Evolutionary conservation across 2,329 filamentous ascomycete species (phyloP).

Genomic region (Coleophoma crateriformis): DNA sequence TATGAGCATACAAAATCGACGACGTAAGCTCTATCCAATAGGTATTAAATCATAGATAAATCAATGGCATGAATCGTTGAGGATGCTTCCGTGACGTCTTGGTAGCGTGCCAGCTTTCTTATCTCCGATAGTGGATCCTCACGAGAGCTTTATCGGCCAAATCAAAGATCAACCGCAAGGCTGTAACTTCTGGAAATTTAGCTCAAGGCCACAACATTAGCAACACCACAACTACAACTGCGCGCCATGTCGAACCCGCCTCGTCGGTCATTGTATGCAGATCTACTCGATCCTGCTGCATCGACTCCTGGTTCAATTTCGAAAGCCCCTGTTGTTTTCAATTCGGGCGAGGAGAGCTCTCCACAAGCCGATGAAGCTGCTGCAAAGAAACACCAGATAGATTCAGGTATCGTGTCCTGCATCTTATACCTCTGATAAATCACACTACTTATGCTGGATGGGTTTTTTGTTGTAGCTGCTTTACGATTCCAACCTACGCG

Average conservation of each 20-base stretch:
- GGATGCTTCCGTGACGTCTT: too few species aligned
- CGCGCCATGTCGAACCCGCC: conserved; percentile 22
- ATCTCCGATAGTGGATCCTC: too few species aligned
- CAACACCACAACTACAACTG: too few species aligned
- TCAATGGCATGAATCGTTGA: too few species aligned
- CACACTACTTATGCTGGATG: conserved; percentile 40
- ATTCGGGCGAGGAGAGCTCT: conserved; percentile 38
- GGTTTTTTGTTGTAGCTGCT: conserved; percentile 40
- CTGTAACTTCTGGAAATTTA: too few species aligned
- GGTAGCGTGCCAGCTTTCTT: too few species aligned
- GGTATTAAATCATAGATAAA: too few species aligned
- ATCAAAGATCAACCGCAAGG: too few species aligned
- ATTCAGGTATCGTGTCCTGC: conserved; percentile 50
- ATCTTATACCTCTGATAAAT: conserved; percentile 24
- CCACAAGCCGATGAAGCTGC: conserved; percentile 36
- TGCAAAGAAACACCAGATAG: conserved; percentile 54
- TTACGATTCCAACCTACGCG: conserved; percentile 85
- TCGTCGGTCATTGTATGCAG: conserved; percentile 68
- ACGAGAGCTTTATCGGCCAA: too few species aligned
- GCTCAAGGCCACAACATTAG: too few species aligned
- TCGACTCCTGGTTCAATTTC: conserved; percentile 56
- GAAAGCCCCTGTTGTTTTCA: conserved; percentile 69
- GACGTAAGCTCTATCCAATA: too few species aligned
- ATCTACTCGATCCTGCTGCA: conserved; percentile 66
- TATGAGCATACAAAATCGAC: too few species aligned